Evolutionary conservation across 1,284 basidiomycete species (phyloP).

Genomic region (Rhodotorula sp.): DNA sequence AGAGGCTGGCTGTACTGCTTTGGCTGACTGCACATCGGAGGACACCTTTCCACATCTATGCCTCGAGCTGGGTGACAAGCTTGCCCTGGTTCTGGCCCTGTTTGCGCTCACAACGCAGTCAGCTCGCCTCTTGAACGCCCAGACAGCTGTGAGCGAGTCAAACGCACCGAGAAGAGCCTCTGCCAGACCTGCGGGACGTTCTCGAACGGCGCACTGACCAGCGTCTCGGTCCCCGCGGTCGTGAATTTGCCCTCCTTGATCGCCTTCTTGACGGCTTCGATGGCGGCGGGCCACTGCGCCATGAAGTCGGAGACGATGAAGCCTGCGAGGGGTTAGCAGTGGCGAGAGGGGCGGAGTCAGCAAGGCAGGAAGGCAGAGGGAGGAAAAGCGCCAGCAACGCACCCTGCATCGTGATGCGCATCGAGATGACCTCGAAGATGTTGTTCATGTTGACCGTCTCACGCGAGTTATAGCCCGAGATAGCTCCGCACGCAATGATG

Average conservation of each 20-base stretch:
- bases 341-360: not conserved
- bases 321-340: not conserved
- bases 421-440: conserved; percentile 22
- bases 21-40: no score
- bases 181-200: conserved; percentile 14
- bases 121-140: not conserved
- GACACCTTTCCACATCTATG: not conserved
- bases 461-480: not conserved
- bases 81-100: conserved; percentile 28
- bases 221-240: conserved; percentile 3
- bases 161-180: conserved; percentile 19
- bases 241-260: conserved; percentile 17
- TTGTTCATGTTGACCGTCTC: conserved; percentile 16
- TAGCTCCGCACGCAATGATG: conserved; percentile 17
- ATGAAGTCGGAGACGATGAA: conserved; percentile 14
- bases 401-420: conserved; percentile 16
- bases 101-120: not conserved
- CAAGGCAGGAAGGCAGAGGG: no score
- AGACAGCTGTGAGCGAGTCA: not conserved
- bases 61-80: conserved; percentile 18
- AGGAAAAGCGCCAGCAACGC: no score
- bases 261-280: conserved; percentile 3
- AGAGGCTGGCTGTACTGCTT: no score
- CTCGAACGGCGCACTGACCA: conserved; percentile 7
- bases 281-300: conserved; percentile 8